Conservation (phyloP, 495 filamentous ascomycete genomes). For the Bathelium albidoporum region DNA sequence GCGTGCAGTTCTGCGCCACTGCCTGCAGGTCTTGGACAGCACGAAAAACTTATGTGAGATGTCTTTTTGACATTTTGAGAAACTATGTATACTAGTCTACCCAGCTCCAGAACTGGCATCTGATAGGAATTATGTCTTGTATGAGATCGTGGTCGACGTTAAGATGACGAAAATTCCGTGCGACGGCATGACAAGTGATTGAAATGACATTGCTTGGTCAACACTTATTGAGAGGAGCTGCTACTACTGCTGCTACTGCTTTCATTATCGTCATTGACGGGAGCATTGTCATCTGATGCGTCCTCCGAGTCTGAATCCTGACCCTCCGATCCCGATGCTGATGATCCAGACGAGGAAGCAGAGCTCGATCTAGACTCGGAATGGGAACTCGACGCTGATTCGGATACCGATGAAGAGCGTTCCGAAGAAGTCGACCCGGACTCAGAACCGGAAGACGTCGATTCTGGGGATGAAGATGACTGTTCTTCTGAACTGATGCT, state of each 20-base stretch:
- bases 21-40: neutral
- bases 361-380: neutral
- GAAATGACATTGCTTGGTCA: no score
- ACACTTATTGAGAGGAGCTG: neutral
- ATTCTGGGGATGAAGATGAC: neutral
- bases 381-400: neutral
- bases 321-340: neutral
- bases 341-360: neutral
- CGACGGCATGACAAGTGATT: neutral
- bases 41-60: neutral
- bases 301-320: neutral
- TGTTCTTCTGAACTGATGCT: neutral
- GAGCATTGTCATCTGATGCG: neutral
- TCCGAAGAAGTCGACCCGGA: slow-evolving; percentile 9
- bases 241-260: slow-evolving; percentile 9
- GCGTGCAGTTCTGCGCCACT: neutral
- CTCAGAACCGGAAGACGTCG: neutral
- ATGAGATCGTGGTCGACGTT: neutral
- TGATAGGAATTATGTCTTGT: neutral
- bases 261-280: neutral
- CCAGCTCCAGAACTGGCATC: neutral
- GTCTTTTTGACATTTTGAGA: neutral
- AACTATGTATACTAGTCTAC: neutral
- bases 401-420: neutral
- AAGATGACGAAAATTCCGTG: neutral